These are phyloP conservation scores for Gaultheria prostrata DNA, from an alignment of 148 eudicot species.

Conservation along the genomic window DNA sequence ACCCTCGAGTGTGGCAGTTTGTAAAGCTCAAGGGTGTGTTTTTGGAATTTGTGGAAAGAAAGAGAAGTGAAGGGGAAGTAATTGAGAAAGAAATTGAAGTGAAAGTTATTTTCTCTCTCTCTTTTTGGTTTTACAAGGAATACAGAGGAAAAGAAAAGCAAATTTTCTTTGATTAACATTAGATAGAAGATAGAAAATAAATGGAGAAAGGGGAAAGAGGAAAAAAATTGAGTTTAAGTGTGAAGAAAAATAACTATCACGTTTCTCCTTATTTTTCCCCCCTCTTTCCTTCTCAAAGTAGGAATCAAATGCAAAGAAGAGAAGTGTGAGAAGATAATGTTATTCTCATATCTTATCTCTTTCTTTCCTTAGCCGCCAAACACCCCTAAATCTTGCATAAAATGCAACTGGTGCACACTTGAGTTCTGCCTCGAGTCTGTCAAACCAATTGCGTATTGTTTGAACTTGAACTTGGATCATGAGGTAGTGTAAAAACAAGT, in stretches of 20 bases:
- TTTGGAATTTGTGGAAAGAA: neutral
- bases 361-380: neutral
- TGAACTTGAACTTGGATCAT: neutral
- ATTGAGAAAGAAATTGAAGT: neutral
- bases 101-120: neutral
- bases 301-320: neutral
- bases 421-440: neutral
- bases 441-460: neutral
- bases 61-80: neutral
- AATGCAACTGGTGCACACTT: neutral
- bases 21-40: neutral
- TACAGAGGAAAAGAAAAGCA: neutral
- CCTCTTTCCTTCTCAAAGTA: neutral
- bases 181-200: neutral
- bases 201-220: neutral
- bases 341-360: neutral
- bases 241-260: neutral
- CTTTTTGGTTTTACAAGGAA: neutral
- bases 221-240: neutral
- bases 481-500: too few relatives aligned
- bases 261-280: neutral
- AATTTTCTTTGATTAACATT: neutral
- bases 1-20: neutral
- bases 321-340: neutral
- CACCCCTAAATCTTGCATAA: neutral